Conservation (phyloP, 164 flowering plant genomes). For the Dillenia turbinata region DNA sequence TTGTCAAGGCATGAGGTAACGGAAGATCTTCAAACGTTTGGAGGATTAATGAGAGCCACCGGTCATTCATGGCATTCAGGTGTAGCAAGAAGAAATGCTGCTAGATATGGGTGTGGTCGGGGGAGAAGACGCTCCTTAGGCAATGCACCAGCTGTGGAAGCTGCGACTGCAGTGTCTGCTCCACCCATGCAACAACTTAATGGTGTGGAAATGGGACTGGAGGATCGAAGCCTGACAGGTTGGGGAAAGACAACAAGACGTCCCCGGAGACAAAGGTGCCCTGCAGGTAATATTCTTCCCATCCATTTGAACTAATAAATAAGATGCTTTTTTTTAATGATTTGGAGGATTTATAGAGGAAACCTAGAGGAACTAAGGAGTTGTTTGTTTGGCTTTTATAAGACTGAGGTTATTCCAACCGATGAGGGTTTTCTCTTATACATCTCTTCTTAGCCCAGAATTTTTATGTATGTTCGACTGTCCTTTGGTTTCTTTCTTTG, state of each 20-base stretch:
- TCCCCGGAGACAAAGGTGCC: conserved; percentile 75
- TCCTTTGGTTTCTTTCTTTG: no score
- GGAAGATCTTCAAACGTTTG: conserved; percentile 76
- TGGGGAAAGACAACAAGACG: conserved; percentile 97
- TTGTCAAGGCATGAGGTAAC: conserved; percentile 90
- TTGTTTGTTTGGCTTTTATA: no score
- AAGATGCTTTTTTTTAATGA: no score
- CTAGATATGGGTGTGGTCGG: conserved; percentile 48
- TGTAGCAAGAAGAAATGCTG: conserved; percentile 49
- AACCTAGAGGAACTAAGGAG: no score
- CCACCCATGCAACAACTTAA: conserved; percentile 36
- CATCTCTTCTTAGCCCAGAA: no score
- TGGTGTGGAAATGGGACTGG: conserved; percentile 43
- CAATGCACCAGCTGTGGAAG: conserved; percentile 10
- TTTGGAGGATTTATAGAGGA: no score
- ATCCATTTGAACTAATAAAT: neutral
- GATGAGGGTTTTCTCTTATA: no score
- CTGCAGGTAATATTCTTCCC: conserved; percentile 52
- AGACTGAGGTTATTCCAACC: no score
- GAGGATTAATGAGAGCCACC: conserved; percentile 69
- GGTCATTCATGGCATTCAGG: conserved; percentile 73
- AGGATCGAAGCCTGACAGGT: conserved; percentile 66
- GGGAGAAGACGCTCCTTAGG: conserved; percentile 50
- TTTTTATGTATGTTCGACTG: no score
- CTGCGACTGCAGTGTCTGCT: conserved; percentile 13